Percentiles rank a stretch among this genome's conserved stretches.
phyloP scores from a whole-genome alignment of 192 early-diverging fungal species.

The Linnemannia exigua region DNA sequence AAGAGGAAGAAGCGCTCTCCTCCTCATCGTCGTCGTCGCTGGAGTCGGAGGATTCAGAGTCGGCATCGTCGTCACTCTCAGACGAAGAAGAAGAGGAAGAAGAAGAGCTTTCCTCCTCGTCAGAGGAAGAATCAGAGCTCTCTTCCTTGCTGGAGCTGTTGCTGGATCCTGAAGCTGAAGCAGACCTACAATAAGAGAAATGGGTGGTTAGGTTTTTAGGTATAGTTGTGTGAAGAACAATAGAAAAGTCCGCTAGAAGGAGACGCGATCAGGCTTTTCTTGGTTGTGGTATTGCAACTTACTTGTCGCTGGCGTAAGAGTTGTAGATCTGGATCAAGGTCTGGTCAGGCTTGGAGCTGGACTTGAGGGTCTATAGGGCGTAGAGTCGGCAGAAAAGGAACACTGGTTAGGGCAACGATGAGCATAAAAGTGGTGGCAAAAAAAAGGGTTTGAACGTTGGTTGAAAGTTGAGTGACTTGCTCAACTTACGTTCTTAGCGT shows the following conservation, averaged over 20 bases:
- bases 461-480: background rate
- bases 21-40: conserved; percentile 13
- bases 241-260: background rate
- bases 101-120: conserved; percentile 21
- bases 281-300: background rate
- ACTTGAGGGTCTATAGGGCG: conserved; percentile 39
- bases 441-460: background rate
- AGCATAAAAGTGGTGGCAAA: background rate
- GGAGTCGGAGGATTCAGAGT: conserved; percentile 45
- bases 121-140: conserved; percentile 28
- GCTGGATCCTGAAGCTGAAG: conserved; percentile 13
- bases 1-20: conserved; percentile 48
- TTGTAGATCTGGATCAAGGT: conserved; percentile 50
- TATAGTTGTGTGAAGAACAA: background rate
- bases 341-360: conserved; percentile 37
- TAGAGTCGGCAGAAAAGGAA: background rate
- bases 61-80: conserved; percentile 51
- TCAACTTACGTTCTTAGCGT: conserved; percentile 52
- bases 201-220: too few relatives aligned
- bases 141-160: conserved; percentile 17
- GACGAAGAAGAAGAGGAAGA: conserved; percentile 47
- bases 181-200: background rate
- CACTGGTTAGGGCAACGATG: background rate
- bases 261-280: background rate
- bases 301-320: conserved; percentile 5